These are phyloP conservation scores for Juglanconis oblonga DNA, from an alignment of 2,329 filamentous ascomycete species.

Conservation along the genomic window DNA sequence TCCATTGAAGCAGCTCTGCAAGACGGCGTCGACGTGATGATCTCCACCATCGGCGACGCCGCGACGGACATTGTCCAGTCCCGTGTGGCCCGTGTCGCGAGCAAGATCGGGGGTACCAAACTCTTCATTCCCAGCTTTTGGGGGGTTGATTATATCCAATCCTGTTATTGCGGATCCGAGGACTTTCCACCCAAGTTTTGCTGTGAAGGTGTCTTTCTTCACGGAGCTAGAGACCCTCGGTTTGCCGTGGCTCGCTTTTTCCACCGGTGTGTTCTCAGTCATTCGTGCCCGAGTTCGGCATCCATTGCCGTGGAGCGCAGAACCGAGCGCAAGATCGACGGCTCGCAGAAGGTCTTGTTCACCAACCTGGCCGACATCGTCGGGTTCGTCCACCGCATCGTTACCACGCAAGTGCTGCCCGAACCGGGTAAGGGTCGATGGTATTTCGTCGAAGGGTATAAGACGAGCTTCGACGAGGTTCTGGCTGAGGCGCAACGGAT, in stretches of 20 bases:
- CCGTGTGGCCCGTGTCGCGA: no score
- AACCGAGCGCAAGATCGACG: neutral
- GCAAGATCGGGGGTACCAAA: neutral
- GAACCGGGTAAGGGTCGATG: neutral
- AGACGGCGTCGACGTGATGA: no score
- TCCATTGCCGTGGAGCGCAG: neutral
- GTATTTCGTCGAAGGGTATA: neutral
- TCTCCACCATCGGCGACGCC: no score
- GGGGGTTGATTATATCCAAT: neutral
- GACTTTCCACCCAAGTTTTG: neutral
- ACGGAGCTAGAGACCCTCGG: neutral
- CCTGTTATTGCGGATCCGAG: neutral
- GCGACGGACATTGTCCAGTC: no score
- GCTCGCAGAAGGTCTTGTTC: neutral
- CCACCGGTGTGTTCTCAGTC: neutral
- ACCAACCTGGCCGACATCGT: neutral
- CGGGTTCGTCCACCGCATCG: neutral
- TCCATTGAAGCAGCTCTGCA: no score
- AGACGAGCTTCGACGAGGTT: neutral
- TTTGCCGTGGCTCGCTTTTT: neutral
- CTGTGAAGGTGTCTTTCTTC: neutral
- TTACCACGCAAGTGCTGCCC: neutral
- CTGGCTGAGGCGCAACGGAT: neutral
- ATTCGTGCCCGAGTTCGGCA: neutral
- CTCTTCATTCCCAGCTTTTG: neutral